Conservation (phyloP, 352 stramenopile genomes). For the Phytophthora vignae region DNA sequence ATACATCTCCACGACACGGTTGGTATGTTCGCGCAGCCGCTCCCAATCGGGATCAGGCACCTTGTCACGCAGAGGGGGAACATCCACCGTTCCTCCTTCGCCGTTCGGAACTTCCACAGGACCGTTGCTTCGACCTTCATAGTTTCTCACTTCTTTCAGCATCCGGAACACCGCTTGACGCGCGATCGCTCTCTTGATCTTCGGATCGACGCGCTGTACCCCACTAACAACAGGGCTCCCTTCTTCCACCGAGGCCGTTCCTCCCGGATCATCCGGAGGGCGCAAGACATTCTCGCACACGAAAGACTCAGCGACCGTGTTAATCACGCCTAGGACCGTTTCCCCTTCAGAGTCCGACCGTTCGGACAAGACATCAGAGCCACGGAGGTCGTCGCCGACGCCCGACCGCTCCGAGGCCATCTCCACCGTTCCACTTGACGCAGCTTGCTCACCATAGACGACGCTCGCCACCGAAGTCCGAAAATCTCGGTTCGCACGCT, state of each 20-base stretch:
- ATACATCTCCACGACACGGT: neutral
- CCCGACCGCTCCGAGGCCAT: neutral
- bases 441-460: neutral
- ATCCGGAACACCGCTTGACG: neutral
- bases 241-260: neutral
- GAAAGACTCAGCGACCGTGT: neutral
- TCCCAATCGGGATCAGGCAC: neutral
- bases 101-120: neutral
- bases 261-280: neutral
- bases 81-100: neutral
- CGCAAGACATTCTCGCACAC: neutral
- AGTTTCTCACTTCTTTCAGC: neutral
- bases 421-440: neutral
- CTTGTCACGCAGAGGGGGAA: conserved; percentile 2
- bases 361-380: too few relatives aligned
- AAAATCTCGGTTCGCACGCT: conserved; percentile 7
- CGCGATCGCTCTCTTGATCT: neutral
- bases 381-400: neutral
- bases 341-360: too few relatives aligned
- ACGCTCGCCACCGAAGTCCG: neutral
- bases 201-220: neutral
- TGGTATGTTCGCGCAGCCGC: neutral
- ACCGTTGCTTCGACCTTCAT: neutral
- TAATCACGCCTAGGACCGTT: neutral
- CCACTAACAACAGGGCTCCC: neutral